These are phyloP conservation scores for Byssochlamys sp. DNA, from an alignment of 2,329 filamentous ascomycete species.

Conservation along the genomic window DNA sequence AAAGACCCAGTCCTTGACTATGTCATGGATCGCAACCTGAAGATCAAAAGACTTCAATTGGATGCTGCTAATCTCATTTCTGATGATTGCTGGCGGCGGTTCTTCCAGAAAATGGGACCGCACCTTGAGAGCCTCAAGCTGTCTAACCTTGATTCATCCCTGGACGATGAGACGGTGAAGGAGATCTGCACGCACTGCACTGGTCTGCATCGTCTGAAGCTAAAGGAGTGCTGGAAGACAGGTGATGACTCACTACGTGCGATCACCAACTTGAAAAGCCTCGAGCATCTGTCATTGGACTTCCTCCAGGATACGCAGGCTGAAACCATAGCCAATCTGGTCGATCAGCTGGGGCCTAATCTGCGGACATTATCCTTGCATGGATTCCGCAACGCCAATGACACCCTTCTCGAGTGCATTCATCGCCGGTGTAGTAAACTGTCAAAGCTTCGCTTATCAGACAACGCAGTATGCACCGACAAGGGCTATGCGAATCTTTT, in stretches of 20 bases:
- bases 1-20: constrained; percentile 78
- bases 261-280: constrained; percentile 52
- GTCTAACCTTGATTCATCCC: constrained; percentile 73
- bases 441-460: constrained; percentile 68
- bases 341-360: constrained; percentile 53
- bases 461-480: constrained; percentile 68
- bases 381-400: constrained; percentile 56
- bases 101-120: constrained; percentile 57
- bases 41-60: constrained; percentile 64
- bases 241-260: constrained; percentile 55
- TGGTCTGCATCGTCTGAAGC: constrained; percentile 63
- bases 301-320: constrained; percentile 49
- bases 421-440: constrained; percentile 60
- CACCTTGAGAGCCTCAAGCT: constrained; percentile 62
- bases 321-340: constrained; percentile 50
- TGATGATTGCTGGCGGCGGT: constrained; percentile 62
- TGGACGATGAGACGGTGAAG: constrained; percentile 60
- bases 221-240: constrained; percentile 69
- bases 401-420: constrained; percentile 60
- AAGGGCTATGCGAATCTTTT: constrained; percentile 64
- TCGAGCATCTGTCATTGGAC: constrained; percentile 68
- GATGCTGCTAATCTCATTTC: constrained; percentile 77
- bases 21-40: constrained; percentile 60
- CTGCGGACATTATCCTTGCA: constrained; percentile 72
- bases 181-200: constrained; percentile 57